Conservation (phyloP, 2,329 filamentous ascomycete genomes). For the Claviceps purpurea region DNA sequence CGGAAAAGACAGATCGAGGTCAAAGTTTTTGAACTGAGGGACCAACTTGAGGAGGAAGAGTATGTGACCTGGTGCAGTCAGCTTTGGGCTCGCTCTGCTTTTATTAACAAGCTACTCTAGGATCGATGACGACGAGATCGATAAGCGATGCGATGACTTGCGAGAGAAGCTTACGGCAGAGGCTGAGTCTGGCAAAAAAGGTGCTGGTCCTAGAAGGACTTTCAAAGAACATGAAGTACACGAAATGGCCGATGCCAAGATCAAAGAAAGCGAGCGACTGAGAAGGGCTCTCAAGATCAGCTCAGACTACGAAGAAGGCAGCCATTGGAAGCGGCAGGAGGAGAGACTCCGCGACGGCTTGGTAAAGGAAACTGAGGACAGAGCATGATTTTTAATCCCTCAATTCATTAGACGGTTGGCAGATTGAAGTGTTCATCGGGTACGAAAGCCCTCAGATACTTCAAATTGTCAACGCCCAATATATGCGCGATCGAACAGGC, state of each 20-base stretch:
- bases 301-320: conserved; percentile 72
- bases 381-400: not conserved
- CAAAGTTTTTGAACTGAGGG: conserved; percentile 80
- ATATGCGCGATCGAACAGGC: not conserved
- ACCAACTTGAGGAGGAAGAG: conserved; percentile 85
- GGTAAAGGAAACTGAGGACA: conserved; percentile 23
- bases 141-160: conserved; percentile 38
- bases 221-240: conserved; percentile 92
- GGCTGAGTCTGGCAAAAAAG: conserved; percentile 20
- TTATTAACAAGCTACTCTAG: conserved; percentile 25
- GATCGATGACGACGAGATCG: conserved; percentile 82
- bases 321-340: conserved; percentile 75
- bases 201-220: conserved; percentile 28
- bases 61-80: conserved; percentile 18
- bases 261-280: conserved; percentile 83
- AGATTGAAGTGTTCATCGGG: not conserved
- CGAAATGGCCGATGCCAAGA: conserved; percentile 91
- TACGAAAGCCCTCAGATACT: not conserved
- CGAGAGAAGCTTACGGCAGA: conserved; percentile 27
- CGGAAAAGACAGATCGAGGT: conserved; percentile 84
- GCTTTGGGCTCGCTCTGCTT: not conserved
- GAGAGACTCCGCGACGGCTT: conserved; percentile 42
- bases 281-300: conserved; percentile 77
- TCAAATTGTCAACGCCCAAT: not conserved
- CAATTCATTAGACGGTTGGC: too few species aligned